Evolutionary conservation across 2,329 filamentous ascomycete genomes (phyloP), one percentile per base, ranked within the genome.

Genomic region (Chlorencoelia australis): DNA sequence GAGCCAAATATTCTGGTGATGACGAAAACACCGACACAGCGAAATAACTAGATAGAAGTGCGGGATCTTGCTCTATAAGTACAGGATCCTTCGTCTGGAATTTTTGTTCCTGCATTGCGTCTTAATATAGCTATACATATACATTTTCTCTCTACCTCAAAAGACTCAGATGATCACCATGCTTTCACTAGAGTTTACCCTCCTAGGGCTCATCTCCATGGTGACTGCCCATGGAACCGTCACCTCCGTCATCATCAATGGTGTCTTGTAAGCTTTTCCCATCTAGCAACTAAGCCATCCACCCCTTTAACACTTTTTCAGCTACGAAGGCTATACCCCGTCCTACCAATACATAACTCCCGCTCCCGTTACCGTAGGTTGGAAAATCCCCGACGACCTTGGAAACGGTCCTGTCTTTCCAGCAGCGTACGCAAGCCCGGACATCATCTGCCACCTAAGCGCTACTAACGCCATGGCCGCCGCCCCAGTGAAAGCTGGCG

Each of bases 371-470:
- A 56, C 59, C 16, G 67, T 73, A 34, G 75, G 66, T 43, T 79
- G 75, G 75, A 62, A 62, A 21, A 49, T 38, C 11, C 67, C 65
- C 30, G 54, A 61, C 5, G 64, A 66, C 24, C 48, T 54, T 1
- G 69, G 74, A 49, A 62, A 68, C 44, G 71, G 71, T 19, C 76
- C 66, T 52, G 59, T 77, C 39, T 55, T 63, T 11, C 64, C 64
- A 1, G 48, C 53, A 26, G 57, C 59, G 40, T 76, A 71, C 57
- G 53, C 56, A 16, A 53, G 55, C 20, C 41, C 63, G 21, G 64
- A 76, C 50, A 76, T 79, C 45, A 72, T 75, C 59, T 79, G 75
- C 63, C 77, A 82, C 64, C 65, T 65, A 54, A 58, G 59, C 28
- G 74, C 68, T 19, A 63, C 64, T 19, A 64, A 67, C n/a, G 71